Evolutionary conservation across 2,329 filamentous ascomycete species (phyloP).

Genomic region (Pestalotiopsis sp.): DNA sequence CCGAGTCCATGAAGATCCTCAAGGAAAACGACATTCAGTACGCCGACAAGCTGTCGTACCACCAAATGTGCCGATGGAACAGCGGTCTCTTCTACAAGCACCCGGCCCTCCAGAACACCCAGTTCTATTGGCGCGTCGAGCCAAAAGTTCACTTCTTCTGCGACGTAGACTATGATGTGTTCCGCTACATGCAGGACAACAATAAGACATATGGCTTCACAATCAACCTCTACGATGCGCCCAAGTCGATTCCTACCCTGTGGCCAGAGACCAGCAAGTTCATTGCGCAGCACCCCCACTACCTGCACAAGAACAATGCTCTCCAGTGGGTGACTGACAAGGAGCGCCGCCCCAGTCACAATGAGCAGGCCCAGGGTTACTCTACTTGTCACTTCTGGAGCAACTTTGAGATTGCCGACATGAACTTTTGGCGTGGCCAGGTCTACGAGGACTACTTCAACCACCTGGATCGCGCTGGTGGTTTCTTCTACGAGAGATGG

Average conservation of each 20-base stretch:
- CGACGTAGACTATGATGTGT: slow-evolving; percentile 97
- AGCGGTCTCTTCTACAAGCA: slow-evolving; percentile 98
- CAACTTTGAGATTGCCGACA: slow-evolving; percentile 95
- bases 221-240: slow-evolving; percentile 93
- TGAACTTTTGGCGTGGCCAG: slow-evolving; percentile 90
- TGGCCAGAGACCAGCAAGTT: slow-evolving; percentile 98
- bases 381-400: slow-evolving; percentile 99
- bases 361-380: slow-evolving; percentile 83
- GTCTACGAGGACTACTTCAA: slow-evolving; percentile 95
- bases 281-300: slow-evolving; percentile 79
- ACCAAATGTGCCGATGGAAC: slow-evolving; percentile 99
- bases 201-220: slow-evolving; percentile 99
- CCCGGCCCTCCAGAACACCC: slow-evolving; percentile 76
- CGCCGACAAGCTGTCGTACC: slow-evolving; percentile 85
- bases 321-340: slow-evolving; percentile 86
- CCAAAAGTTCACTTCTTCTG: slow-evolving; percentile 99
- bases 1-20: slow-evolving; percentile 81
- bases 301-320: slow-evolving; percentile 82
- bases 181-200: slow-evolving; percentile 96
- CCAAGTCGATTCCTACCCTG: slow-evolving; percentile 80
- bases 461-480: slow-evolving; percentile 88
- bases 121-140: slow-evolving; percentile 98
- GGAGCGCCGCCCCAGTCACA: slow-evolving; percentile 75
- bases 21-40: slow-evolving; percentile 89
- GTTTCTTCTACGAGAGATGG: slow-evolving; percentile 99